phyloP scores from a whole-genome alignment of 768 basidiomycete genomes.

The Tylopilus rubrobrunneus region DNA sequence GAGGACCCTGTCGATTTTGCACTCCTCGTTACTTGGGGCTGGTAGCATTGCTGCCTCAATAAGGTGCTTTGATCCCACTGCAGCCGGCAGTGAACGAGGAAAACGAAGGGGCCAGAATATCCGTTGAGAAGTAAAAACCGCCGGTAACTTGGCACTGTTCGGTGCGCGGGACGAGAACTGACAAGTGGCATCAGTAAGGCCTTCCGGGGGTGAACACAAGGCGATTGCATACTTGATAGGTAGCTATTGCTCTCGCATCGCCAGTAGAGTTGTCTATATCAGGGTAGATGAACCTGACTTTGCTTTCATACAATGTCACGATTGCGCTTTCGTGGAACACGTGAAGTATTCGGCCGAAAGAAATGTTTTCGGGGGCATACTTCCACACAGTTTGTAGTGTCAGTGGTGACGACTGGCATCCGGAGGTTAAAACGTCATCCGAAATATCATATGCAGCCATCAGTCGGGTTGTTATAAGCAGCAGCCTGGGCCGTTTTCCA shows the following conservation, averaged over 20 bases:
- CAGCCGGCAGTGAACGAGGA: conserved; percentile 1
- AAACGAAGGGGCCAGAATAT: conserved; percentile 28
- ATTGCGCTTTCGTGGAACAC: conserved; percentile 26
- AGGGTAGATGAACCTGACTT: conserved; percentile 24
- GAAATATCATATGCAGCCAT: conserved; percentile 30
- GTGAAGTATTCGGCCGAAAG: conserved; percentile 27
- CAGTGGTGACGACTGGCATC: conserved; percentile 2
- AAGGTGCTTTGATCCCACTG: conserved; percentile 11
- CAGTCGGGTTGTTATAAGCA: conserved; percentile 26
- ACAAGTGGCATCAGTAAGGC: not conserved
- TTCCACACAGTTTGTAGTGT: conserved; percentile 19
- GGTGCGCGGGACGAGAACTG: too few relatives aligned
- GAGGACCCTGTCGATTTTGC: conserved; percentile 18
- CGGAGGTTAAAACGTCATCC: conserved; percentile 11
- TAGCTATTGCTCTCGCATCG: conserved; percentile 13
- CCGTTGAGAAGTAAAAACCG: conserved; percentile 10
- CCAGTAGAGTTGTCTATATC: conserved; percentile 18
- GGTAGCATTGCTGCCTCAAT: conserved; percentile 24
- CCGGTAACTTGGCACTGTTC: too few relatives aligned
- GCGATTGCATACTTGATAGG: conserved; percentile 16
- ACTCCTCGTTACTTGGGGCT: conserved; percentile 8
- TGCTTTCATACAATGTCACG: conserved; percentile 25
- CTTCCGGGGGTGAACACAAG: not conserved
- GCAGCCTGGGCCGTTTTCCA: conserved; percentile 20
- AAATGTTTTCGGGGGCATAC: conserved; percentile 16